Conservation (phyloP, 148 eudicot genomes). For the Vaccinium macrocarpon region DNA sequence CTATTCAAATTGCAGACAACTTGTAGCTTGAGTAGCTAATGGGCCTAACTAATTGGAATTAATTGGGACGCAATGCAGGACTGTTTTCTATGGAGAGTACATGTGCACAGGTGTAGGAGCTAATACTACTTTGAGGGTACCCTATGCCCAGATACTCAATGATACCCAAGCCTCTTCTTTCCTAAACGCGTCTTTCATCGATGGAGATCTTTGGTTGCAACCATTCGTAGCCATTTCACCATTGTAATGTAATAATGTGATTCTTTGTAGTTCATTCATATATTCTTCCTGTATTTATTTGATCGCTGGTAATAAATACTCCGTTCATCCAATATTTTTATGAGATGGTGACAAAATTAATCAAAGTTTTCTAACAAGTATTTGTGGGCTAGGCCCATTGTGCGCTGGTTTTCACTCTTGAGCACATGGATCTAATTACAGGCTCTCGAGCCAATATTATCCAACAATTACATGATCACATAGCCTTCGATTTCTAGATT, state of each 20-base stretch:
- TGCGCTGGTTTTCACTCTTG: too few species aligned
- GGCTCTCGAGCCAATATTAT: too few species aligned
- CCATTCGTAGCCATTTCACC: conserved; percentile 14
- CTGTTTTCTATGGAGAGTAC: conserved; percentile 81
- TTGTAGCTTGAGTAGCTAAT: not conserved
- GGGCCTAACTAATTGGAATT: not conserved
- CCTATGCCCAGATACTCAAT: conserved; percentile 69
- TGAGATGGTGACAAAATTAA: too few species aligned
- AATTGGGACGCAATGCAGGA: conserved; percentile 38
- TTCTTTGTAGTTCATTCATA: not conserved
- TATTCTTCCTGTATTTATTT: too few species aligned
- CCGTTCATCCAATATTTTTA: too few species aligned
- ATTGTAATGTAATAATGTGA: not conserved
- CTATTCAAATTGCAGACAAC: not conserved
- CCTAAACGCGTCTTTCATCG: conserved; percentile 61
- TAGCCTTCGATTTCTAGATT: too few species aligned
- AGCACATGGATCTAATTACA: too few species aligned
- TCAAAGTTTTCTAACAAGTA: too few species aligned
- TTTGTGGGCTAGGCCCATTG: too few species aligned
- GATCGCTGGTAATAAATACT: too few species aligned
- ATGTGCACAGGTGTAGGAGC: conserved; percentile 81
- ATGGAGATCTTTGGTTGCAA: conserved; percentile 81
- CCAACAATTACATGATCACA: too few species aligned
- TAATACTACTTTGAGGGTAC: conserved; percentile 41
- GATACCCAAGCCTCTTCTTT: conserved; percentile 64